Evolutionary conservation across 805 yeast species (phyloP), one percentile per base, ranked within the genome.

Genomic region (Candida piceae): DNA sequence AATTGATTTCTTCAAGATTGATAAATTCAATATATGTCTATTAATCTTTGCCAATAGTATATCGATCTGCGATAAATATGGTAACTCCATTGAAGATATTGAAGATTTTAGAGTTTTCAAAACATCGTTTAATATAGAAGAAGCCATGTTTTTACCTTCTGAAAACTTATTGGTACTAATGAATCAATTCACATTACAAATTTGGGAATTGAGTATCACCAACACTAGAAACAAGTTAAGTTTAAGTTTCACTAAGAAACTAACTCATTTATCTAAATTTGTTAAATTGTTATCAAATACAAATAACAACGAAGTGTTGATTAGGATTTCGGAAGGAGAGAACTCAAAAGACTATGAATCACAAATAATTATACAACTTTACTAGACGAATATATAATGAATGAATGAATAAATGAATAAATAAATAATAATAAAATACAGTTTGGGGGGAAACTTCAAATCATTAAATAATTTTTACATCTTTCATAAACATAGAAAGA

Each of bases 401-500:
- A 19, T n/a, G 25, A 22, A 16, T 34, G 29, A 31, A 22, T 20
- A 21, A 29, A 29, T 19, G 19, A 31, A 27, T 29, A 17, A 25
- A 13, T 20, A 27, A 12, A 22, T 16, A 16, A 35, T 18, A 6
- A 12, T 24, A 8, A 10, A 24, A 24, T 10, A 20, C 9, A 20
- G 8, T 20, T 9, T 7, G 9, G 9, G 6, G 9, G 9, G 9
- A 20, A 6, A 6, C 16, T 18, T 55, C 50, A 79, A 31, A 88
- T 84, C 29, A 85, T 84, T 36, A 93, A 61, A 36, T 69, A 59
- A 49, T 66, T 65, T 64, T 93, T 93, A 63, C 80, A 70, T 41
- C 96, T 70, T 62, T 90, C 98, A 62, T 93, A 93, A 25, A 90
- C 96, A 57, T 77, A 89, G 60, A 90, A 90, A 12, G 96, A 82